A percentile compares a stretch with the other conserved stretches of the same genome.
Conservation (phyloP, 495 filamentous ascomycete species). For the Aspergillus taichungensis region DNA sequence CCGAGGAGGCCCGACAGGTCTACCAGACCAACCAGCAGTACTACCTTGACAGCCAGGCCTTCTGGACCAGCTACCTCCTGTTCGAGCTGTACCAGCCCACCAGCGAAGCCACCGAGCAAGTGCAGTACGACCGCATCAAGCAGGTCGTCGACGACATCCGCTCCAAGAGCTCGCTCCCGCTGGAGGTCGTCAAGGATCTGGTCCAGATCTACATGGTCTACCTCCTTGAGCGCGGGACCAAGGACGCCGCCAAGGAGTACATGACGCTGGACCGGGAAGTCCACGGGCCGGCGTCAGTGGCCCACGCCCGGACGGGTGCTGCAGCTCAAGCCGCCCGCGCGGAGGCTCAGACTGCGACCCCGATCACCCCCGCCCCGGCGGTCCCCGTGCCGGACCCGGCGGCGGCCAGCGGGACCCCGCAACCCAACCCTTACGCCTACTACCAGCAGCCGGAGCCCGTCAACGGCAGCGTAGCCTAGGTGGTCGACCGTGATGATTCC, state of each 20-base stretch:
- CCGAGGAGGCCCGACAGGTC: constrained; percentile 77
- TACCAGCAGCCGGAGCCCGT: constrained; percentile 27
- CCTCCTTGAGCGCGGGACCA: constrained; percentile 74
- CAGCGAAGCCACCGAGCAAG: constrained; percentile 49
- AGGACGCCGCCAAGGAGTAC: constrained; percentile 79
- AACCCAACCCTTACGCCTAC: constrained; percentile 27
- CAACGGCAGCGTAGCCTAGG: constrained; percentile 20
- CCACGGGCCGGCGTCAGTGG: constrained; percentile 52
- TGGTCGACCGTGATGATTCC: background rate
- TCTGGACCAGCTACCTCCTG: constrained; percentile 83
- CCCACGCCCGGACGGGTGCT: constrained; percentile 25
- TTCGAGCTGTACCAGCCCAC: constrained; percentile 90
- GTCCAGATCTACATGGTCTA: constrained; percentile 75
- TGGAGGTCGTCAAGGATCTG: constrained; percentile 63
- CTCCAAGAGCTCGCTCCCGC: constrained; percentile 61
- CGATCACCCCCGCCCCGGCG: constrained; percentile 4
- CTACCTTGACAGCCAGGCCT: constrained; percentile 79
- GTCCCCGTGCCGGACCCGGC: constrained; percentile 7
- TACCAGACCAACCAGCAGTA: constrained; percentile 76
- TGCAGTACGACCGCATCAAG: constrained; percentile 67
- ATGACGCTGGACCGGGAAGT: constrained; percentile 76
- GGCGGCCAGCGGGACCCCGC: constrained; percentile 12
- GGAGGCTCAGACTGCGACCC: background rate
- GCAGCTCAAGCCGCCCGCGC: constrained; percentile 8
- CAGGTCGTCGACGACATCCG: constrained; percentile 72